Evolutionary conservation across 306 rosid genomes (phyloP), one percentile per base, ranked within the genome.

Genomic region (Cucurbita maxima): DNA sequence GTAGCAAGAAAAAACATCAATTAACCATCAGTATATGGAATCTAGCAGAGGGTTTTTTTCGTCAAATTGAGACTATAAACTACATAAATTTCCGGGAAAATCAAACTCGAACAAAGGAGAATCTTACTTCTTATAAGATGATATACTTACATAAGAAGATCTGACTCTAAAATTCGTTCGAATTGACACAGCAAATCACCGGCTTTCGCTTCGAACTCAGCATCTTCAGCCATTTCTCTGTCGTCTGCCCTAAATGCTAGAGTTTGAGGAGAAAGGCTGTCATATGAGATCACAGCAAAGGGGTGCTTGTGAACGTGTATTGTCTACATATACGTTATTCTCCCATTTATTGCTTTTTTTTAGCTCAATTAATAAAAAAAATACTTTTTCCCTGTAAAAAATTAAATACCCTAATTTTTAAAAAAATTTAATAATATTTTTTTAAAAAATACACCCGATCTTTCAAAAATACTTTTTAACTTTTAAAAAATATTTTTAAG

Each of bases 161-260:
- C 92, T 18, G 87, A 83, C 45, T 89, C 90, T 68, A 94, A 82
- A 59, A 85, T 84, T n/a, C 62, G 80, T 74, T 94, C 88, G 73
- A 90, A 85, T 53, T 85, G 87, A 61, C 58, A 74, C 78, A 94
- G 81, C n/a, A 91, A 78, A 82, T 82, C 84, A 30, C 25, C 47
- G 64, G 77, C 67, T 6, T 71, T 72, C 58, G 45, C 78, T 79
- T 79, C 69, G 53, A 76, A 77, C 66, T n/a, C 51, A 38, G 77
- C 72, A 40, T 63, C 76, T 76, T 77, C 80, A 52, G 50, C 82
- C 92, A 81, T 84, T 43, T 80, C 71, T 55, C 6, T 30, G 43
- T 72, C 7, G 58, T 20, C 52, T 9, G 20, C 61, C 41, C 7
- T 10, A 30, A 3, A 30, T 30, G 34, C 34, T 30, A 10, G 20